A percentile compares a stretch with the other conserved stretches of the same genome.
phyloP scores from a whole-genome alignment of 495 filamentous ascomycete genomes.

The Lepidopterella palustris region DNA sequence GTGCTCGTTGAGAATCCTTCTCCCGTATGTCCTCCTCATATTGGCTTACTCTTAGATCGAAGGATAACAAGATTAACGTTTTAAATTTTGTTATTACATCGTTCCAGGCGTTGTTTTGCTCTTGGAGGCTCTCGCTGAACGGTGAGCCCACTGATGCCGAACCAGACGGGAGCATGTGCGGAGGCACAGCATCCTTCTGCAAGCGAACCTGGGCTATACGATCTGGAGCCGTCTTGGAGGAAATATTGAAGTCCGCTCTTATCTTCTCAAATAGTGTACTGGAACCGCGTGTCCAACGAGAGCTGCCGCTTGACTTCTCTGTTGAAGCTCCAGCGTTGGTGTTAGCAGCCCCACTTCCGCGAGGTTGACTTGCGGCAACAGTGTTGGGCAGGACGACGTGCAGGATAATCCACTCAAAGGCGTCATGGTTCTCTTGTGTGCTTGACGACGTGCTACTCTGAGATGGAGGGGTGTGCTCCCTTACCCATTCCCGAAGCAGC shows the following conservation, averaged over 20 bases:
- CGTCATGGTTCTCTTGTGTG: conserved; percentile 79
- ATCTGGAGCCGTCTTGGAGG: conserved; percentile 69
- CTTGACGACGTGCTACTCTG: conserved; percentile 41
- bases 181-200: conserved; percentile 40
- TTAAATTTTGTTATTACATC: conserved; percentile 86
- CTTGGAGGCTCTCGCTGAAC: conserved; percentile 55
- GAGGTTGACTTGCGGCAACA: conserved; percentile 61
- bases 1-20: conserved; percentile 75
- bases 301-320: conserved; percentile 43
- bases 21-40: conserved; percentile 97
- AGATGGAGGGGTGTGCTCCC: conserved; percentile 55
- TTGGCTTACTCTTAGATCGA: conserved; percentile 83
- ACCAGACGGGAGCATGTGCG: conserved; percentile 32
- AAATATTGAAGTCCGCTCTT: conserved; percentile 82
- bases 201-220: conserved; percentile 81
- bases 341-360: conserved; percentile 37
- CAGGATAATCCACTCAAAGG: conserved; percentile 92
- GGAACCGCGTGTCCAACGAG: conserved; percentile 68
- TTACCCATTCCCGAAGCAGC: conserved; percentile 84
- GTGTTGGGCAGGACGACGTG: conserved; percentile 84
- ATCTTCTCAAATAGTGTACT: conserved; percentile 84
- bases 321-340: conserved; percentile 38
- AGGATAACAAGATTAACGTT: conserved; percentile 76
- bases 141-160: conserved; percentile 26
- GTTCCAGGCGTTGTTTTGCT: conserved; percentile 65